Conservation (phyloP, 352 stramenopile species). For the Phytophthora meadii region DNA sequence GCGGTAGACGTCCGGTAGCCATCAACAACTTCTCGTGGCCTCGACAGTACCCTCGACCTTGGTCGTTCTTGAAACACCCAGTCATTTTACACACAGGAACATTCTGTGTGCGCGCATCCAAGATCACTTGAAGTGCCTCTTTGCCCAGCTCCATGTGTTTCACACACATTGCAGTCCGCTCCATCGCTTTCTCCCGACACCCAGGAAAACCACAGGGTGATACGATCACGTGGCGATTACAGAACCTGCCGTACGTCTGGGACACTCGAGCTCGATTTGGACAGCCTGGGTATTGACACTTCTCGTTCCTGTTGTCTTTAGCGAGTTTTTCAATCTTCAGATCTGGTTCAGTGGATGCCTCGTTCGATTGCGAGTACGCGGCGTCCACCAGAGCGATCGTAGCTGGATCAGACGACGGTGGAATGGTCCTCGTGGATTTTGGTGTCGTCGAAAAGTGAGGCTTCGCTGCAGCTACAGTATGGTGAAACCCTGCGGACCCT, state of each 20-base stretch:
- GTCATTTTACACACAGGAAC: slow-evolving; percentile 78
- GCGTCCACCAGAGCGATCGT: slow-evolving; percentile 28
- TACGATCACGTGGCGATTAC: slow-evolving; percentile 89
- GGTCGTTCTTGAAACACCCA: slow-evolving; percentile 90
- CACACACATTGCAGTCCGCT: slow-evolving; percentile 71
- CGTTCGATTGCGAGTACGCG: slow-evolving; percentile 52
- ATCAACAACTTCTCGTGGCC: slow-evolving; percentile 89
- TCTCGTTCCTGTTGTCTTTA: slow-evolving; percentile 63
- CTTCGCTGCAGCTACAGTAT: neutral
- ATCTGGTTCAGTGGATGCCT: slow-evolving; percentile 55
- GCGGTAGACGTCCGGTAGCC: slow-evolving; percentile 74
- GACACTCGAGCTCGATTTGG: slow-evolving; percentile 79
- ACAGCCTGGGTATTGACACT: slow-evolving; percentile 80
- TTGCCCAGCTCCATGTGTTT: slow-evolving; percentile 77
- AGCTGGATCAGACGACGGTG: slow-evolving; percentile 5
- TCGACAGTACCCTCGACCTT: slow-evolving; percentile 84
- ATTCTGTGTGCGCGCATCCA: slow-evolving; percentile 72
- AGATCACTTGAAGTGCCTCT: slow-evolving; percentile 70
- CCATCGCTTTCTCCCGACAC: slow-evolving; percentile 77
- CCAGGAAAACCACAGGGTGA: slow-evolving; percentile 86
- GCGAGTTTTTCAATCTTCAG: slow-evolving; percentile 62
- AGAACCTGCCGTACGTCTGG: slow-evolving; percentile 85
- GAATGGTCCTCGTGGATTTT: neutral
- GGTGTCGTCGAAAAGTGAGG: neutral
- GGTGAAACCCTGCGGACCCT: slow-evolving; percentile 4